phyloP scores from a whole-genome alignment of 73 alveolate genomes.

The Stentor roeselii region DNA sequence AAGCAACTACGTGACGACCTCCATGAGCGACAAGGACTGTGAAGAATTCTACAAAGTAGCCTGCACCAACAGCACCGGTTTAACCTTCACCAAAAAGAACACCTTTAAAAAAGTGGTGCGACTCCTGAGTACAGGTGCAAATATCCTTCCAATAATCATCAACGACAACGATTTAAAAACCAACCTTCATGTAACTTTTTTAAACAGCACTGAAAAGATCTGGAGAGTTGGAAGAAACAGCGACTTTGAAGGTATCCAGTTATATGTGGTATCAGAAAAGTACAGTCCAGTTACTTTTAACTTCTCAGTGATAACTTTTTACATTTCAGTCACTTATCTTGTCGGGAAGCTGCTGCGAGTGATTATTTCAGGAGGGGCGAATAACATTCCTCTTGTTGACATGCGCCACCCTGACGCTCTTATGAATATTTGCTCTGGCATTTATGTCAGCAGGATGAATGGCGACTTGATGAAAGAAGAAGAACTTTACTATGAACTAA shows the following conservation, averaged over 20 bases:
- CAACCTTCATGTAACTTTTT: background rate
- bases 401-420: conserved; percentile 18
- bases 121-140: background rate
- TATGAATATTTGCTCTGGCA: background rate
- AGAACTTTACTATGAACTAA: background rate
- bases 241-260: conserved; percentile 33
- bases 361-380: background rate
- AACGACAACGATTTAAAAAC: background rate
- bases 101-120: background rate
- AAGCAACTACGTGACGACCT: background rate
- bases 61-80: background rate
- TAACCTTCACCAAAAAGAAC: background rate
- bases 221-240: background rate
- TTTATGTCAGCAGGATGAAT: conserved; percentile 3
- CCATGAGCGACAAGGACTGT: background rate
- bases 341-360: conserved; percentile 35
- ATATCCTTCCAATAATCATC: background rate
- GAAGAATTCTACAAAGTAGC: background rate
- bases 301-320: conserved; percentile 56
- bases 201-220: background rate
- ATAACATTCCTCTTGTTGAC: conserved; percentile 2
- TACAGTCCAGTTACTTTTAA: conserved; percentile 39
- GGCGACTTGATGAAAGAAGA: conserved; percentile 28
- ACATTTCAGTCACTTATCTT: conserved; percentile 52
- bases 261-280: conserved; percentile 52